Percentiles rank a stretch among this genome's conserved stretches.
phyloP scores from a whole-genome alignment of 2,329 filamentous ascomycete species.

The Passalora sequoiae region DNA sequence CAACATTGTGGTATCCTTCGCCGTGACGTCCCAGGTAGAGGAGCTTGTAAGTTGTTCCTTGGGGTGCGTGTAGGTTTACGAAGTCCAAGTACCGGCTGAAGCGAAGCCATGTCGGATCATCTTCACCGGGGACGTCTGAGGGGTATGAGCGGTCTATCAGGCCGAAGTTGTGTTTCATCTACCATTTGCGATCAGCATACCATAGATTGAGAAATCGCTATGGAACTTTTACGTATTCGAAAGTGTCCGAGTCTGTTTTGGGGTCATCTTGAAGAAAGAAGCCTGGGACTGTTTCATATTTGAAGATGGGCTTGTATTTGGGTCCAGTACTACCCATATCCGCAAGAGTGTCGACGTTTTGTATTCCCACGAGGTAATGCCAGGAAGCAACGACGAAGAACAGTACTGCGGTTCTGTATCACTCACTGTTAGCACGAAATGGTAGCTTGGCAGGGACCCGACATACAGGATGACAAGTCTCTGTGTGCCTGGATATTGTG shows the following conservation, averaged over 20 bases:
- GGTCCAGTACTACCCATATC: neutral
- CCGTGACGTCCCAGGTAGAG: constrained; percentile 66
- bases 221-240: constrained; percentile 43
- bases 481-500: neutral
- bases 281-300: constrained; percentile 39
- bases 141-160: constrained; percentile 44
- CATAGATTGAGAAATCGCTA: no score
- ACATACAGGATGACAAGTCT: constrained; percentile 1
- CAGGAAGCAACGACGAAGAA: constrained; percentile 1
- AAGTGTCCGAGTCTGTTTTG: constrained; percentile 42
- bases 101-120: constrained; percentile 57
- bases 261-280: constrained; percentile 51
- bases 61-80: constrained; percentile 44
- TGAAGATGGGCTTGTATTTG: constrained; percentile 10
- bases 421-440: neutral
- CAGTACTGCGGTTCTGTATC: constrained; percentile 1
- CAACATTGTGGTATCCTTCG: constrained; percentile 59
- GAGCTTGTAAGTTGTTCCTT: constrained; percentile 57
- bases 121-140: constrained; percentile 21
- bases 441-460: neutral
- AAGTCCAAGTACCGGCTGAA: constrained; percentile 54
- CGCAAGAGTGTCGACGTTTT: neutral
- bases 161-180: constrained; percentile 40
- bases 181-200: no score
- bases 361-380: neutral